Evolutionary conservation across 176 grass and related monocot species (phyloP).

Genomic region (Secale cereale): DNA sequence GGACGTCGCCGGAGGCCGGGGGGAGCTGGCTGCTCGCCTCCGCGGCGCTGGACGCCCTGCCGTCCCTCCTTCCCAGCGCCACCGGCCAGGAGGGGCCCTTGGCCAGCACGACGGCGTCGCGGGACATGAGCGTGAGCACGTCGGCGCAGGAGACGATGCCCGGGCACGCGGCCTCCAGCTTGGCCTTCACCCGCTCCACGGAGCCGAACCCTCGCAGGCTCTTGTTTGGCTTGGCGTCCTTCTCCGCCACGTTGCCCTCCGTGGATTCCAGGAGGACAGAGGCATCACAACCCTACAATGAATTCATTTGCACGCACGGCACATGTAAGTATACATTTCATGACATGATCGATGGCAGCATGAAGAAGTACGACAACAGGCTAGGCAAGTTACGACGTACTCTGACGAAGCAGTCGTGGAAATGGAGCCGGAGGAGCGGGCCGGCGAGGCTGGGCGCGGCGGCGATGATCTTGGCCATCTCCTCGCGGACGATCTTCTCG

Average conservation of each 20-base stretch:
- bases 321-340: no score
- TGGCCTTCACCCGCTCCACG: background rate
- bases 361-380: background rate
- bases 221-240: background rate
- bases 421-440: constrained; percentile 59
- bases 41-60: background rate
- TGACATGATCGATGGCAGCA: no score
- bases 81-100: constrained; percentile 2
- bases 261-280: background rate
- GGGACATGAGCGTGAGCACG: background rate
- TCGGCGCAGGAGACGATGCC: constrained; percentile 12
- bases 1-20: background rate
- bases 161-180: constrained; percentile 1
- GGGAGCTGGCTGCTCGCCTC: constrained; percentile 7
- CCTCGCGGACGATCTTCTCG: background rate
- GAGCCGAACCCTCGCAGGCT: constrained; percentile 11
- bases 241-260: background rate
- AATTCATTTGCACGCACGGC: background rate
- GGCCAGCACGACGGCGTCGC: constrained; percentile 3
- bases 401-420: constrained; percentile 73
- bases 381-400: background rate
- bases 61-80: background rate
- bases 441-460: no score
- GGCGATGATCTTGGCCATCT: background rate
- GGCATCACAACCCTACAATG: background rate